phyloP scores from a whole-genome alignment of 495 filamentous ascomycete genomes.

The Neurospora tetraspora region DNA sequence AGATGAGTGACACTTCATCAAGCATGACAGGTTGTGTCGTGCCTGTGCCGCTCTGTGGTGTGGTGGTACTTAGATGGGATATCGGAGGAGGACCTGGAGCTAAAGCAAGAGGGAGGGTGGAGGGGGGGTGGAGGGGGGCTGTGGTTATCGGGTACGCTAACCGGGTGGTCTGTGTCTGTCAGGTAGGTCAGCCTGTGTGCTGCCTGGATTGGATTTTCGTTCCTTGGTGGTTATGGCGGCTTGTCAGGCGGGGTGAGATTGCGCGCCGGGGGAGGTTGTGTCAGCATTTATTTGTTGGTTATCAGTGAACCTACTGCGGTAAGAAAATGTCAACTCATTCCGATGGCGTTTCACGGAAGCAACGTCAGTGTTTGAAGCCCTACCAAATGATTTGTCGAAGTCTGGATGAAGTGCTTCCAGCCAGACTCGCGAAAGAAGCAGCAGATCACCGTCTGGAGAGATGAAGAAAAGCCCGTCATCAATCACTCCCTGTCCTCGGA shows the following conservation, averaged over 20 bases:
- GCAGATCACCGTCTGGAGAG: neutral
- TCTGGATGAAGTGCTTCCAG: neutral
- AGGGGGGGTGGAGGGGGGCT: neutral
- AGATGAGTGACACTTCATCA: neutral
- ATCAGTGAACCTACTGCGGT: neutral
- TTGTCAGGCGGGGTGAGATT: neutral
- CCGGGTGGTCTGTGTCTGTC: neutral
- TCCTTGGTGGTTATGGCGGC: neutral
- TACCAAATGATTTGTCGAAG: neutral
- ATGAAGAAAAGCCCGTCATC: neutral
- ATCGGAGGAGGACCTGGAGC: neutral
- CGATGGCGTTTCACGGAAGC: too few species aligned
- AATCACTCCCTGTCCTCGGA: neutral
- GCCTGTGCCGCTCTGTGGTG: neutral
- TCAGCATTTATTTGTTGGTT: neutral
- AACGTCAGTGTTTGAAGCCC: too few species aligned
- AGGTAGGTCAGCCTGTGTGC: neutral
- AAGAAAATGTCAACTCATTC: neutral
- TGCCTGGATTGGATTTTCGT: neutral
- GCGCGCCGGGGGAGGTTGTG: neutral
- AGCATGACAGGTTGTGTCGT: neutral
- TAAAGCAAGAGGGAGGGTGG: neutral
- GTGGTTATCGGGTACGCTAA: neutral
- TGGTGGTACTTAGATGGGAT: neutral
- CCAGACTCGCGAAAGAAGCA: neutral